Evolutionary conservation across 2,329 filamentous ascomycete species (phyloP), one percentile per base, ranked within the genome.

Genomic region (Alternaria arbusti): DNA sequence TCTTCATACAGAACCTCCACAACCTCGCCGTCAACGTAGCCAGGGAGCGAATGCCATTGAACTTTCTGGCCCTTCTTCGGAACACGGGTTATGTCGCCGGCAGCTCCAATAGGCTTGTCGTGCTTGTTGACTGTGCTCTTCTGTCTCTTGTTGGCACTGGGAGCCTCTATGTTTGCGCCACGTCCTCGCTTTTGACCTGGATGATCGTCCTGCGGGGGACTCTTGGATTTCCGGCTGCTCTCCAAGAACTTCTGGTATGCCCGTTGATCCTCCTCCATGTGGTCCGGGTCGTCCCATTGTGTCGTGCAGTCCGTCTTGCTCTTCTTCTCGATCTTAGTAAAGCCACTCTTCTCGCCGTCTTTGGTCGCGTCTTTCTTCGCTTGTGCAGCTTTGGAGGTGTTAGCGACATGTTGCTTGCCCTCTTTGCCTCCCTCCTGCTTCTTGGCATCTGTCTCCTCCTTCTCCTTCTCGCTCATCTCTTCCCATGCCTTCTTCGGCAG

Each of bases 401-500:
- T 62, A 13, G 46, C 47, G 5, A 62, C 59, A 23, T 62, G 54
- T 25, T 62, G 59, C 40, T 62, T 58, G 26, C 59, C 59, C 23
- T 52, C 46, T 32, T 81, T 81, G 58, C 78, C 84, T 70, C 84
- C 82, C 23, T 78, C 59, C 51, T 84, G 81, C 52, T 70, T 80
- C 81, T 84, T 81, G 50, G 80, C 66, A 66, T 85, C 81, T 80
- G 82, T 84, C 63, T 78, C 76, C 59, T 82, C 59, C 36, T 46
- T 61, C 12, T 61, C 59, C 17, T 61, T 64, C 44, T 84, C 82
- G 45, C 68, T 79, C 82, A 85, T 82, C 51, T 82, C 69, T 69
- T 85, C 82, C 83, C 82, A 84, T 2, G 82, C 83, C 64, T 83
- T 80, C 70, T 84, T 84, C 1, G 83, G 82, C 46, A 61, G 26